These are phyloP conservation scores for Physcomitrellopsis africana DNA, from an alignment of 225 moss, liverwort and hornwort genomes.

Conservation along the genomic window DNA sequence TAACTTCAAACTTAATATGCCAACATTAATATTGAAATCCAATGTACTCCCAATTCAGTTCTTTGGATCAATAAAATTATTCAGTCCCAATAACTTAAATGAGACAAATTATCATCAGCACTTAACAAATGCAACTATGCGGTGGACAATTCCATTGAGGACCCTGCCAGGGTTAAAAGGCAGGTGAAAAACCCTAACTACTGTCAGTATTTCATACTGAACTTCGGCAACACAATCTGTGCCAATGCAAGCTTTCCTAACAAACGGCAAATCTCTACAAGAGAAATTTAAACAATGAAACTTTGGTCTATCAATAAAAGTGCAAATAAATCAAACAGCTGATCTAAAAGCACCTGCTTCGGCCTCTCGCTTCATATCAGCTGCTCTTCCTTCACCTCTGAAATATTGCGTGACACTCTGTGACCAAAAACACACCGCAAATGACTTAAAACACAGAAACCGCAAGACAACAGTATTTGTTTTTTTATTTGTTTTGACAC, in stretches of 20 bases:
- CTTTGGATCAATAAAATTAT: no score
- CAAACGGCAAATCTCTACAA: conserved; percentile 33
- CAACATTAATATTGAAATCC: no score
- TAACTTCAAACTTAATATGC: no score
- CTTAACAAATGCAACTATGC: no score
- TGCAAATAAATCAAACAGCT: conserved; percentile 50
- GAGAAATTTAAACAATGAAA: conserved; percentile 24
- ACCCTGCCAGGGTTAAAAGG: no score
- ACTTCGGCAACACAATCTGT: conserved; percentile 28
- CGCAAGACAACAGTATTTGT: no score
- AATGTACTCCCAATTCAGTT: no score
- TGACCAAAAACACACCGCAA: conserved; percentile 23
- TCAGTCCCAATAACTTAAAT: no score
- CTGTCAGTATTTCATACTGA: conserved; percentile 22
- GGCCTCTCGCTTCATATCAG: conserved; percentile 82
- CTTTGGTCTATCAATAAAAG: conserved; percentile 11
- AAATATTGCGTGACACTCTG: conserved; percentile 86
- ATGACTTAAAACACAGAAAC: conserved; percentile 19
- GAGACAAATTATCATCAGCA: no score
- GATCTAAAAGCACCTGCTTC: conserved; percentile 69
- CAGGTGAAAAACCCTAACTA: no score
- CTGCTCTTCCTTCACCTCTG: conserved; percentile 85
- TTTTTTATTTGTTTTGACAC: no score
- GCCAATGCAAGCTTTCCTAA: conserved; percentile 28
- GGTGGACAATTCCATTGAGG: no score